phyloP scores from a whole-genome alignment of 371 early-diverging fungal genomes.

The Mortierella sp. region DNA sequence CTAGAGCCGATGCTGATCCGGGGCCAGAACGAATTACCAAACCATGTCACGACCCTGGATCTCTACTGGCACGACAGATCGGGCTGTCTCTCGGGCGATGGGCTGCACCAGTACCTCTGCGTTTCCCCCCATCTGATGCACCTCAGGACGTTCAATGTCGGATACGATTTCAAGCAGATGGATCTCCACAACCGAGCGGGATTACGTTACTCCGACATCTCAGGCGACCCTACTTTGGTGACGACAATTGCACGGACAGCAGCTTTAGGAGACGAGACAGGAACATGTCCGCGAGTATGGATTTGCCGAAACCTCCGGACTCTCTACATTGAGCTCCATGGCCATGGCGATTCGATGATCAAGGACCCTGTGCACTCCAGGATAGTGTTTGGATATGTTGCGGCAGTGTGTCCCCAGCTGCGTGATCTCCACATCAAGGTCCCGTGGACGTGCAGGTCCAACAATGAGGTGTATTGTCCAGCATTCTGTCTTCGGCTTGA shows the following conservation, averaged over 20 bases:
- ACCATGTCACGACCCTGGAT: neutral
- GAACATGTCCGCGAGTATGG: neutral
- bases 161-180: constrained; percentile 2
- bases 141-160: constrained; percentile 4
- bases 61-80: constrained; percentile 9
- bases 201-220: neutral
- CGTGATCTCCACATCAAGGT: constrained; percentile 8
- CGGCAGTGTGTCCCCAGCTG: neutral
- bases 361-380: neutral
- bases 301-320: constrained; percentile 4
- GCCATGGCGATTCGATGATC: neutral
- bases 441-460: neutral
- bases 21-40: neutral
- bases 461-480: neutral
- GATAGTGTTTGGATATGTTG: constrained; percentile 1
- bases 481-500: neutral
- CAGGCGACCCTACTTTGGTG: neutral
- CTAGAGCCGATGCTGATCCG: neutral
- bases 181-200: constrained; percentile 8
- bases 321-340: constrained; percentile 4
- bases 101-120: neutral
- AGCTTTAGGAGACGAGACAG: neutral
- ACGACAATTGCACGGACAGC: neutral
- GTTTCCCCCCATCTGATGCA: neutral
- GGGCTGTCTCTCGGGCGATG: neutral